Evolutionary conservation across 2,329 filamentous ascomycete species (phyloP), one percentile per base, ranked within the genome.

Genomic region (Myriosclerotinia scirpicola): DNA sequence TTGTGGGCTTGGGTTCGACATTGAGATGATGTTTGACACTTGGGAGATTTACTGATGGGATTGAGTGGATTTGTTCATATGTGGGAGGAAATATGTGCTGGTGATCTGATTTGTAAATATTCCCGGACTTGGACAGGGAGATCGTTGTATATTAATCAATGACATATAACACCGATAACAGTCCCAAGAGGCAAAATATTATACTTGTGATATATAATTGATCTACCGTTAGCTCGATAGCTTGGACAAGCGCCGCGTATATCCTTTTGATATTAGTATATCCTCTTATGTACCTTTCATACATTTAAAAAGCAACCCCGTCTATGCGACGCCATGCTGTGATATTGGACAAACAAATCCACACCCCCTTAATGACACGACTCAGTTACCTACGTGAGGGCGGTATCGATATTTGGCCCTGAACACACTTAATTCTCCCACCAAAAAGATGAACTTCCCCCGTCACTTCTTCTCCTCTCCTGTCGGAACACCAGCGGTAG

Each of bases 401-500:
- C 22, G 20, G 8, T 17, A 40, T 38, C 58, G 34, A 38, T n/a
- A 2, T 50, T 48, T n/a, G 34, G n/a, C 26, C 14, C 44, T 38
- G 14, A 34, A 38, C 46, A 30, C 22, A 22, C n/a, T 40, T 50
- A 17, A 17, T 36, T 46, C 22, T n/a, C 26, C 36, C 38, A 64
- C 22, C 61, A 17, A n/a, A n/a, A 54, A 34, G 20, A 42, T 12
- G 36, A 30, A 38, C 61, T 68, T 30, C 40, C 38, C 71, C 74
- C 59, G 73, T 76, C 11, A 54, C 64, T 61, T 76, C 73, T 17
- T 67, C 65, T 38, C 34, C 69, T 62, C 64, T 59, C 42, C 54
- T 60, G 8, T 48, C n/a, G 26, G 8, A 46, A 44, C 40, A 56
- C 52, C 34, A 14, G 50, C 52, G 30, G 52, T n/a, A 42, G 54